Percentiles rank a stretch among this genome's conserved stretches.
These are phyloP conservation scores for Microascus cirrosus DNA, from an alignment of 2,329 filamentous ascomycete genomes.

Conservation along the genomic window DNA sequence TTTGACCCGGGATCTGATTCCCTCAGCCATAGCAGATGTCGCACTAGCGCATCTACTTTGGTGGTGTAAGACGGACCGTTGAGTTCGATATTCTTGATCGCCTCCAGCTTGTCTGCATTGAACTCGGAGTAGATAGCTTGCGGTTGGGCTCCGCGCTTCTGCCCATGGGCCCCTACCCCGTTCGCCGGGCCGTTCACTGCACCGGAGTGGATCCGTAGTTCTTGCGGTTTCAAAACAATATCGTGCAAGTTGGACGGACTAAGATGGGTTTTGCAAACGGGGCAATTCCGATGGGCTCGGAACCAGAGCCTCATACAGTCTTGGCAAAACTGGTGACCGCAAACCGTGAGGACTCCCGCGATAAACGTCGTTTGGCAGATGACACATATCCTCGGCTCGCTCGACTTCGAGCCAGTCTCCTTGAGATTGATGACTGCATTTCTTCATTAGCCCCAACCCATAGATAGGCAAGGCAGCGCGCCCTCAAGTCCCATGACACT, in stretches of 20 bases:
- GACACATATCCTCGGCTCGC: constrained; percentile 62
- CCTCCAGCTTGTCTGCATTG: constrained; percentile 54
- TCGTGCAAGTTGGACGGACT: constrained; percentile 62
- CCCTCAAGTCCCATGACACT: constrained; percentile 13
- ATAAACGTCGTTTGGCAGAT: constrained; percentile 75
- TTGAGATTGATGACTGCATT: constrained; percentile 39
- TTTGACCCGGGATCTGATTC: constrained; percentile 78
- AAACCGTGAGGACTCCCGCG: constrained; percentile 72
- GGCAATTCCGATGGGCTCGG: constrained; percentile 62
- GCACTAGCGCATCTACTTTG: constrained; percentile 74
- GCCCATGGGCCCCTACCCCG: not conserved
- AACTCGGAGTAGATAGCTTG: constrained; percentile 65
- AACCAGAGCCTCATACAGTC: constrained; percentile 79
- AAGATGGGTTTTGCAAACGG: constrained; percentile 68
- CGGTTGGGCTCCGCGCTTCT: not conserved
- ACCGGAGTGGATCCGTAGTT: constrained; percentile 50
- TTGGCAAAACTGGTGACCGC: constrained; percentile 87
- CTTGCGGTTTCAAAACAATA: constrained; percentile 71
- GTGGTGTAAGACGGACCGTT: constrained; percentile 67
- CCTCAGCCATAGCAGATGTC: constrained; percentile 79
- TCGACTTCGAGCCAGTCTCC: constrained; percentile 38
- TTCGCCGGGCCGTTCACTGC: not conserved
- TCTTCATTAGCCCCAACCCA: not conserved
- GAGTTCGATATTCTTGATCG: constrained; percentile 76
- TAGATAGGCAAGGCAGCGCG: not conserved